Base-by-base conservation (phyloP, 2,329 filamentous ascomycete genomes). In the Curvularia spicifera region DNA sequence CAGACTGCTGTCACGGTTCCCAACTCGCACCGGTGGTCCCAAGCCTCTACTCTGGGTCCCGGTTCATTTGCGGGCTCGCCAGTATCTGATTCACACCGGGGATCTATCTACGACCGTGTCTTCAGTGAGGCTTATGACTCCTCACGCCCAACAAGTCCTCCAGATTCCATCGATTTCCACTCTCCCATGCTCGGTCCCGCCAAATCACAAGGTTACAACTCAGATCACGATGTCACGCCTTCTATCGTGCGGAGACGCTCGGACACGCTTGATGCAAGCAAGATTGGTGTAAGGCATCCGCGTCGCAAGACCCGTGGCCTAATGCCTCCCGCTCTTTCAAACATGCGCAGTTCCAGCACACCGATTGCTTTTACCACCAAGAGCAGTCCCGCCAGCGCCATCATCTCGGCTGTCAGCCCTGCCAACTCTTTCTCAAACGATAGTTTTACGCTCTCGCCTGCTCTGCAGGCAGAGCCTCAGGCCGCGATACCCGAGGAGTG, bases 41-140 rank as follows among this genome's bases (percentile, higher is more conserved):
- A 85, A 28, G 86, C 86, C 0, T 88, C 90, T 9, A 87, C 80
- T 6, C 76, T 89, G 57, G 83, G 85, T 1, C 77, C 86, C 1
- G 91, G 90, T 1, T 96, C 93, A 0, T 83, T 89, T 1, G 89
- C 93, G 1, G 93, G 89, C 67, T 97, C 94, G 4, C 93, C 95
- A 0, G 85, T 84, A 44, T 95, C 92, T 1, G 87, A 87, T 29
- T 87, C 87, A 2, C 76, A 80, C 62, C 86, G 89, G 18, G 91
- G 85, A 12, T 87, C 91, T 0, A 81, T 97, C 46, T 97, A 97
- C 69, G 94, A 97, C 73, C 84, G 87, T 31, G 79, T 85, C 10
- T 86, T 89, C 64, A 84, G 82, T 62, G 84, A 83, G 45, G 80
- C 75, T 5, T 80, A 82, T 18, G 89, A 91, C 51, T 88, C 85